A percentile compares a stretch with the other conserved stretches of the same genome.
Evolutionary conservation across 2,329 filamentous ascomycete species (phyloP).

Genomic region (Lachnellula subtilissima): DNA sequence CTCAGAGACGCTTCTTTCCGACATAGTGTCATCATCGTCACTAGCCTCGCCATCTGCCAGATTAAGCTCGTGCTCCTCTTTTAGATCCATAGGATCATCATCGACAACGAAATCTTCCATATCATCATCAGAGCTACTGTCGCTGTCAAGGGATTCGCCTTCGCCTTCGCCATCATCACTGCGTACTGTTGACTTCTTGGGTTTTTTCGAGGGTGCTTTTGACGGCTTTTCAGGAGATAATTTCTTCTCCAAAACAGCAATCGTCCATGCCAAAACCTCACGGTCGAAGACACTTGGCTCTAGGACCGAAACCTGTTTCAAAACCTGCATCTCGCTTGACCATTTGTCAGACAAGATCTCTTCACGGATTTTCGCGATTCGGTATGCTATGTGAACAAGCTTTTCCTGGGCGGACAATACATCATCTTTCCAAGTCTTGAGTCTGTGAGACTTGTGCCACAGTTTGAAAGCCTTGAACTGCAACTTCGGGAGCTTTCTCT

Average conservation of each 20-base stretch:
- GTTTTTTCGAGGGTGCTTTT: background rate
- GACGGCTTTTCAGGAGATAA: slow-evolving; percentile 36
- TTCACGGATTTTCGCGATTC: slow-evolving; percentile 51
- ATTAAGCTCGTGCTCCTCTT: slow-evolving; percentile 19
- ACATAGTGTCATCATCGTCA: slow-evolving; percentile 12
- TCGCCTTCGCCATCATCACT: slow-evolving; percentile 12
- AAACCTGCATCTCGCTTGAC: slow-evolving; percentile 47
- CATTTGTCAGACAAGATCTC: slow-evolving; percentile 52
- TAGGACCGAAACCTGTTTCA: slow-evolving; percentile 51
- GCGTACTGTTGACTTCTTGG: slow-evolving; percentile 7
- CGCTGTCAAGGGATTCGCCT: slow-evolving; percentile 23
- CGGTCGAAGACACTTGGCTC: slow-evolving; percentile 62
- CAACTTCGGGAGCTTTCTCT: slow-evolving; percentile 51
- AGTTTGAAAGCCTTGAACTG: slow-evolving; percentile 52
- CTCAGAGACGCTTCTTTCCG: slow-evolving; percentile 8
- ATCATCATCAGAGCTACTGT: slow-evolving; percentile 40
- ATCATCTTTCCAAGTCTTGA: slow-evolving; percentile 34
- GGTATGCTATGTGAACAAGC: slow-evolving; percentile 40
- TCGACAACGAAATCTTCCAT: slow-evolving; percentile 47
- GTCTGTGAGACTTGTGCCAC: slow-evolving; percentile 54
- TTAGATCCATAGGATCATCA: slow-evolving; percentile 9
- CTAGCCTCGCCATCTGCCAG: slow-evolving; percentile 24
- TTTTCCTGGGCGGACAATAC: slow-evolving; percentile 41
- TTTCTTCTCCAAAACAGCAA: slow-evolving; percentile 41
- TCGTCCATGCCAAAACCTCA: slow-evolving; percentile 47